A percentile compares a stretch with the other conserved stretches of the same genome.
phyloP scores from a whole-genome alignment of 2,329 filamentous ascomycete genomes.

The Nannizzia gypsea region DNA sequence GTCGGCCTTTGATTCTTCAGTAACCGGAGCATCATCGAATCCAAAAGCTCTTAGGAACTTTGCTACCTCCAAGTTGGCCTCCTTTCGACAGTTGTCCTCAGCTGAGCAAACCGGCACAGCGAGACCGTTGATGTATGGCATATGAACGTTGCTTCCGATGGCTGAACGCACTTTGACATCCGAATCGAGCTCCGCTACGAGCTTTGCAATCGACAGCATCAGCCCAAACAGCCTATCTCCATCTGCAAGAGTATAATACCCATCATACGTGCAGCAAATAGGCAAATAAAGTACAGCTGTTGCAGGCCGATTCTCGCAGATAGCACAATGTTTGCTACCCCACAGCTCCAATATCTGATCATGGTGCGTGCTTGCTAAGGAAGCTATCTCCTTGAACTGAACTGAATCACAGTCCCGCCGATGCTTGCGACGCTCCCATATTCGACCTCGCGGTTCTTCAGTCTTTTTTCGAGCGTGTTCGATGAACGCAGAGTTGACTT shows the following conservation, averaged over 20 bases:
- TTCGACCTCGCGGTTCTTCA: conserved; percentile 5
- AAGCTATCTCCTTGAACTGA: conserved; percentile 9
- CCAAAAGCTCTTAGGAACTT: neutral
- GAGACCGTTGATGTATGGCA: conserved; percentile 11
- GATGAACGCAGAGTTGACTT: conserved; percentile 6
- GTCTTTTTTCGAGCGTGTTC: conserved; percentile 2
- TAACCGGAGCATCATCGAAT: neutral
- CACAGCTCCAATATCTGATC: conserved; percentile 10
- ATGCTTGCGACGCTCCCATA: conserved; percentile 4
- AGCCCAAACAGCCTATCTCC: conserved; percentile 10
- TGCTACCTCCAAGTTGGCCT: neutral
- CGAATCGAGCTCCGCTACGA: conserved; percentile 10
- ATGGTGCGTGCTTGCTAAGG: conserved; percentile 9
- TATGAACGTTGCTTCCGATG: conserved; percentile 9
- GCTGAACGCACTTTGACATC: conserved; percentile 10
- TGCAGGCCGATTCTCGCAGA: conserved; percentile 6
- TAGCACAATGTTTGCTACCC: conserved; percentile 7
- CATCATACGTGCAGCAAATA: conserved; percentile 12
- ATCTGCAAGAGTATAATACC: conserved; percentile 10
- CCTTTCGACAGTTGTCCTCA: conserved; percentile 8
- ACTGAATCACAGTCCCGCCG: neutral
- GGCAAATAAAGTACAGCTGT: conserved; percentile 9
- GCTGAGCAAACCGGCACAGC: conserved; percentile 13
- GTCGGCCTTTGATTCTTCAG: neutral
- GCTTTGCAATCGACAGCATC: conserved; percentile 11